These are phyloP conservation scores for Hypomontagnella submonticulosa DNA, from an alignment of 495 filamentous ascomycete species.

Conservation along the genomic window DNA sequence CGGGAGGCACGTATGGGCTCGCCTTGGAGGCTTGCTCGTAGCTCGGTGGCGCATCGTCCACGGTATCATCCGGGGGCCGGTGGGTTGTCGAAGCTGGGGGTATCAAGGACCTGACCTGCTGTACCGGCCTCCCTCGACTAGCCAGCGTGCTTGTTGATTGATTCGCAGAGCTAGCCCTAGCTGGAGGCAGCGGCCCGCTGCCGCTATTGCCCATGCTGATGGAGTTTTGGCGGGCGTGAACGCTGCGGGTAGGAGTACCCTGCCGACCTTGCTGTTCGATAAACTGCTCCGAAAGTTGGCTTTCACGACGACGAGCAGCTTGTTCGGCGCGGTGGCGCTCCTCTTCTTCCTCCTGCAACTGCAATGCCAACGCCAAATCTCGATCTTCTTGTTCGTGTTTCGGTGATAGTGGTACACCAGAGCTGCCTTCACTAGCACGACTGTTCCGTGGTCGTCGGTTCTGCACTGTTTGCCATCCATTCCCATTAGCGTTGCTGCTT, in stretches of 20 bases:
- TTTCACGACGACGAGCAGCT: slow-evolving; percentile 60
- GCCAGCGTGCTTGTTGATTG: slow-evolving; percentile 39
- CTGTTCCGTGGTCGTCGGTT: slow-evolving; percentile 49
- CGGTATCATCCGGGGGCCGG: slow-evolving; percentile 57
- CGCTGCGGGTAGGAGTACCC: slow-evolving; percentile 29
- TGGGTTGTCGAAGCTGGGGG: slow-evolving; percentile 51
- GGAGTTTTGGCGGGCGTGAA: slow-evolving; percentile 40
- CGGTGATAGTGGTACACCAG: slow-evolving; percentile 51
- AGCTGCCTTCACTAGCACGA: slow-evolving; percentile 33
- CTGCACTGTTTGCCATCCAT: slow-evolving; percentile 64
- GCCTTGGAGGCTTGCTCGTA: slow-evolving; percentile 82
- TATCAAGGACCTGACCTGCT: slow-evolving; percentile 58
- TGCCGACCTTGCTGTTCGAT: slow-evolving; percentile 64
- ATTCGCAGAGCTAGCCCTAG: slow-evolving; percentile 37
- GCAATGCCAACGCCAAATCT: slow-evolving; percentile 80
- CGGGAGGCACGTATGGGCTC: slow-evolving; percentile 71
- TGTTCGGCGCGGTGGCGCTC: slow-evolving; percentile 66
- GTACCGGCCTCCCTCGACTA: slow-evolving; percentile 40
- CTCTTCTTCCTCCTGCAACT: slow-evolving; percentile 86
- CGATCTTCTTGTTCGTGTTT: slow-evolving; percentile 76
- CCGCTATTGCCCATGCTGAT: slow-evolving; percentile 28
- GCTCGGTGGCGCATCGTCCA: slow-evolving; percentile 76
- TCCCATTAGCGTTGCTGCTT: slow-evolving; percentile 40
- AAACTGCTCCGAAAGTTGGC: slow-evolving; percentile 63
- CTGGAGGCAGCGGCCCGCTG: slow-evolving; percentile 29